These are phyloP conservation scores for Erythrophleum fordii DNA, from an alignment of 306 rosid species.

Conservation along the genomic window DNA sequence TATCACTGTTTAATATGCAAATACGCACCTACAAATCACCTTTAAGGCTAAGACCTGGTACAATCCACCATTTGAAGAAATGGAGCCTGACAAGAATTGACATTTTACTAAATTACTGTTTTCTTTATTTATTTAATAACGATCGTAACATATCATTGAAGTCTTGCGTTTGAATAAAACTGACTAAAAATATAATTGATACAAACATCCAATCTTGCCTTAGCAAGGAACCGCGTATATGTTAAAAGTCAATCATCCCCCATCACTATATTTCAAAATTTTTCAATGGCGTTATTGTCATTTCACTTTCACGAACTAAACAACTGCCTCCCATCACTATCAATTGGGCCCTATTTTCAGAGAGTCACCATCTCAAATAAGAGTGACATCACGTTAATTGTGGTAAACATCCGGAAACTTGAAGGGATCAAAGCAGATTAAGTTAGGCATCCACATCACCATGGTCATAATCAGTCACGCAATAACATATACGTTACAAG, in stretches of 20 bases:
- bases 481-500: no score
- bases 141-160: not conserved
- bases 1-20: not conserved
- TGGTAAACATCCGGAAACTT: not conserved
- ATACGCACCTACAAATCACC: conserved; percentile 4
- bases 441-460: no score
- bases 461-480: no score
- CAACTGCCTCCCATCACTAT: not conserved
- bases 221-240: not conserved
- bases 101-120: not conserved
- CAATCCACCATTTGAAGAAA: not conserved
- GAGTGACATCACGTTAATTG: not conserved
- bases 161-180: not conserved
- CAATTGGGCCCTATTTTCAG: not conserved
- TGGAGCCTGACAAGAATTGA: not conserved
- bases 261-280: no score
- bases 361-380: no score
- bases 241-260: not conserved
- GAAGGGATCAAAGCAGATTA: not conserved
- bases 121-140: no score
- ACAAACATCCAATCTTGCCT: not conserved
- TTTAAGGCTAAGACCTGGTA: not conserved
- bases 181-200: not conserved
- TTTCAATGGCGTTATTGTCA: not conserved
- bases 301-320: not conserved